These are phyloP conservation scores for Tulasnella sp. DNA, from an alignment of 768 basidiomycete species.

Conservation along the genomic window DNA sequence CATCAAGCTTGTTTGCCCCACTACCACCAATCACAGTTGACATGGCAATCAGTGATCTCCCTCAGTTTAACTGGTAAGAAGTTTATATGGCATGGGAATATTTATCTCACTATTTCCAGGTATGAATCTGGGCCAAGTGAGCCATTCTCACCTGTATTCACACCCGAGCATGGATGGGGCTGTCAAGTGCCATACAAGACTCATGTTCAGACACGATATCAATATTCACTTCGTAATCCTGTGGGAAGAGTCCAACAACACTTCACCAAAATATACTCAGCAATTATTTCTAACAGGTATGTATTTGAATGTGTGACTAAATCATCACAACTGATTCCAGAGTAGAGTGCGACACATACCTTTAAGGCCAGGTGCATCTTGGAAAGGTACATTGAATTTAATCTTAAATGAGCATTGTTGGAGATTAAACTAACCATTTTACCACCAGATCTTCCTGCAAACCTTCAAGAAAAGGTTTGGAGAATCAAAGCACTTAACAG, in stretches of 20 bases:
- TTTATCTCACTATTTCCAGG: background rate
- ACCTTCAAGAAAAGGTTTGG: background rate
- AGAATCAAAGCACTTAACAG: background rate
- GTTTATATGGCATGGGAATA: background rate
- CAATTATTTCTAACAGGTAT: background rate
- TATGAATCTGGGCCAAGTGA: background rate
- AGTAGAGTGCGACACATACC: background rate
- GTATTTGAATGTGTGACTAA: background rate
- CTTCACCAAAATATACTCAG: constrained; percentile 4
- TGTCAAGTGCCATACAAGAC: background rate
- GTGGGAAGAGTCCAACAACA: constrained; percentile 1
- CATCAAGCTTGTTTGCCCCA: background rate
- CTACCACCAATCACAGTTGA: constrained; percentile 4
- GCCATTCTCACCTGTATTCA: background rate
- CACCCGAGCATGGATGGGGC: background rate
- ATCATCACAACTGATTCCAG: background rate
- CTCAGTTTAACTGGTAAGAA: constrained; percentile 12
- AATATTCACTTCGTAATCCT: background rate
- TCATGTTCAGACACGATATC: constrained; percentile 1
- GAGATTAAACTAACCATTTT: too few relatives aligned
- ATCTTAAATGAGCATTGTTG: too few relatives aligned
- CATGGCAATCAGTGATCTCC: constrained; percentile 14
- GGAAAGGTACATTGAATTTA: background rate
- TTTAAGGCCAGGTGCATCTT: background rate
- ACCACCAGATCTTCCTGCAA: background rate